A percentile compares a stretch with the other conserved stretches of the same genome.
phyloP scores from a whole-genome alignment of 2,329 filamentous ascomycete species.

The Dryadomyces sulphureus region DNA sequence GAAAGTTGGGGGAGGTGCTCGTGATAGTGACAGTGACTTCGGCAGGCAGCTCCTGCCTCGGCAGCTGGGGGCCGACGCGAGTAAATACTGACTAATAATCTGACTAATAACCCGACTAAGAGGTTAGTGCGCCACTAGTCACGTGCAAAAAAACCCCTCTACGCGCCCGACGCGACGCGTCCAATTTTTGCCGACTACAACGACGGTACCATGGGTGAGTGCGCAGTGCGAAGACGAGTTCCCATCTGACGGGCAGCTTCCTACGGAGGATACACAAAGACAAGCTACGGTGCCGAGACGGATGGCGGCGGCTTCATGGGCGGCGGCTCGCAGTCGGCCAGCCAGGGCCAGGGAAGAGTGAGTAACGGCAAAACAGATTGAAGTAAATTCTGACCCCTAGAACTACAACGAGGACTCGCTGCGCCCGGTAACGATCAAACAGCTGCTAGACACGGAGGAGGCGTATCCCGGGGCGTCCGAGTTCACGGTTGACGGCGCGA shows the following conservation, averaged over 20 bases:
- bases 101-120: not conserved
- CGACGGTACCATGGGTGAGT: not conserved
- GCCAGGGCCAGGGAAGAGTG: constrained; percentile 22
- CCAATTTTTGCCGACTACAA: too few species aligned
- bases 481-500: constrained; percentile 68
- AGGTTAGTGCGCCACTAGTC: not conserved
- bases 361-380: too few species aligned
- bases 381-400: too few species aligned
- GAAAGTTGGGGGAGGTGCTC: constrained; percentile 1
- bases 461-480: constrained; percentile 51
- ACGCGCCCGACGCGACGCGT: not conserved
- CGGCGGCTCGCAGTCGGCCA: constrained; percentile 44
- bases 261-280: constrained; percentile 33
- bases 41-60: not conserved
- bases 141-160: not conserved
- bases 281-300: constrained; percentile 37
- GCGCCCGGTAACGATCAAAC: constrained; percentile 89
- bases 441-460: constrained; percentile 71
- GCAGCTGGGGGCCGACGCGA: not conserved
- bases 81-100: not conserved
- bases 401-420: constrained; percentile 69
- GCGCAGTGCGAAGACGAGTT: not conserved
- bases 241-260: constrained; percentile 21
- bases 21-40: not conserved
- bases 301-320: constrained; percentile 48